Evolutionary conservation across 306 rosid genomes (phyloP).

Genomic region (Herpetospermum pedunculosum): DNA sequence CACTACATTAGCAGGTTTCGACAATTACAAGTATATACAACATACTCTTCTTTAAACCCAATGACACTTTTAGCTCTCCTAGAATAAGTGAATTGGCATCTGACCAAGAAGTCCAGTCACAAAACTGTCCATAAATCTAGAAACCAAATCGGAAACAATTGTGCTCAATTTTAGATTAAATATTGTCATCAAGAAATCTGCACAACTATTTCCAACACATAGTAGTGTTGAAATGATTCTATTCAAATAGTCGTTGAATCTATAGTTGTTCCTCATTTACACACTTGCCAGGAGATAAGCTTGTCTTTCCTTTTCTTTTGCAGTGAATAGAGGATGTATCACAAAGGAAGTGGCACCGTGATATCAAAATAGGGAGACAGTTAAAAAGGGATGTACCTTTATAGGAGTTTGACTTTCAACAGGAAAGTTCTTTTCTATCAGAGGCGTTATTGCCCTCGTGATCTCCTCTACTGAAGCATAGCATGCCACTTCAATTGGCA

Average conservation of each 20-base stretch:
- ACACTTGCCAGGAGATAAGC: neutral
- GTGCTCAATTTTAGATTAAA: neutral
- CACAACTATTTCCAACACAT: neutral
- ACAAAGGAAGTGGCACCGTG: neutral
- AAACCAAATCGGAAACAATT: neutral
- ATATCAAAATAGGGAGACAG: neutral
- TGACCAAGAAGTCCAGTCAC: neutral
- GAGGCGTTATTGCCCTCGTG: conserved; percentile 60
- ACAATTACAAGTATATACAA: neutral
- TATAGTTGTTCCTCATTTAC: neutral
- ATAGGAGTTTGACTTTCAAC: conserved; percentile 47
- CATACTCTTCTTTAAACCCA: neutral
- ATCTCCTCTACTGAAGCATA: conserved; percentile 97
- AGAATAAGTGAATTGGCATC: neutral
- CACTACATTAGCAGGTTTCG: neutral
- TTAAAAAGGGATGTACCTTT: conserved; percentile 35
- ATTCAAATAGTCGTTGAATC: neutral
- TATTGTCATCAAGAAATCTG: neutral
- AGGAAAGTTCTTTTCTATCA: conserved; percentile 66
- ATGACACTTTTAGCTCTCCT: neutral
- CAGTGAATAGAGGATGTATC: neutral
- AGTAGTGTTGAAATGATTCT: neutral
- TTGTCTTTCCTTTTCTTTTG: neutral
- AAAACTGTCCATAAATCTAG: neutral
- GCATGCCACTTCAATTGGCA: conserved; percentile 84